phyloP scores from a whole-genome alignment of 2,329 filamentous ascomycete species.

The Alternaria ventricosa region DNA sequence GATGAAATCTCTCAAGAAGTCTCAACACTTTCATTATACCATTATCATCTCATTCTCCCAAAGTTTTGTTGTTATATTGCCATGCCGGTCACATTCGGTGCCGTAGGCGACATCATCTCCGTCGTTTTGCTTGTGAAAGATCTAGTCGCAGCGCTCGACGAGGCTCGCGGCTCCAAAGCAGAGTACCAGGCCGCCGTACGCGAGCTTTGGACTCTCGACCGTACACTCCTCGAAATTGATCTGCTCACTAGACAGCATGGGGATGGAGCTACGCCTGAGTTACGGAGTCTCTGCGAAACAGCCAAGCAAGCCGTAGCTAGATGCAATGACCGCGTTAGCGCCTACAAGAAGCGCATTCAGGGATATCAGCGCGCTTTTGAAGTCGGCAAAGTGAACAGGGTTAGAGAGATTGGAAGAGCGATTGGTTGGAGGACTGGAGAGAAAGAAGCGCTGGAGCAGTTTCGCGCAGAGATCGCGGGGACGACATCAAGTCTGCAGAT shows the following conservation, averaged over 20 bases:
- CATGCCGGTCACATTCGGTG: background rate
- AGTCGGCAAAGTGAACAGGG: background rate
- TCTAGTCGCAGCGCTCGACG: conserved; percentile 35
- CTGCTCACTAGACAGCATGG: conserved; percentile 9
- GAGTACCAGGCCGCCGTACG: conserved; percentile 36
- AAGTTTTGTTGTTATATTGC: too few species aligned
- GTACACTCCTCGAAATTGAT: conserved; percentile 21
- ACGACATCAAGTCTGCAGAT: conserved; percentile 16
- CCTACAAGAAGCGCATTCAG: background rate
- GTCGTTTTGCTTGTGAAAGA: conserved; percentile 38
- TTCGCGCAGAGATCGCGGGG: conserved; percentile 14
- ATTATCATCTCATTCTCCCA: too few species aligned
- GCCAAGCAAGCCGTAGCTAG: background rate
- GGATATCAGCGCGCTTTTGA: background rate
- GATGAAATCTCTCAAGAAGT: background rate
- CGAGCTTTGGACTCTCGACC: conserved; percentile 34
- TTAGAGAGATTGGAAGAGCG: conserved; percentile 7
- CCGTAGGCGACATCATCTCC: conserved; percentile 32
- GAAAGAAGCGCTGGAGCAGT: conserved; percentile 16
- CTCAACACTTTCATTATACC: too few species aligned
- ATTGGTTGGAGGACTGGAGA: conserved; percentile 18
- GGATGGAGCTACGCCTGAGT: background rate
- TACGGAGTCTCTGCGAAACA: background rate
- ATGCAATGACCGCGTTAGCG: background rate
- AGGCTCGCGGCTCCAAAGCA: conserved; percentile 33